Conservation (phyloP, 345 rosid genomes). For the Eucalyptus pauciflora region DNA sequence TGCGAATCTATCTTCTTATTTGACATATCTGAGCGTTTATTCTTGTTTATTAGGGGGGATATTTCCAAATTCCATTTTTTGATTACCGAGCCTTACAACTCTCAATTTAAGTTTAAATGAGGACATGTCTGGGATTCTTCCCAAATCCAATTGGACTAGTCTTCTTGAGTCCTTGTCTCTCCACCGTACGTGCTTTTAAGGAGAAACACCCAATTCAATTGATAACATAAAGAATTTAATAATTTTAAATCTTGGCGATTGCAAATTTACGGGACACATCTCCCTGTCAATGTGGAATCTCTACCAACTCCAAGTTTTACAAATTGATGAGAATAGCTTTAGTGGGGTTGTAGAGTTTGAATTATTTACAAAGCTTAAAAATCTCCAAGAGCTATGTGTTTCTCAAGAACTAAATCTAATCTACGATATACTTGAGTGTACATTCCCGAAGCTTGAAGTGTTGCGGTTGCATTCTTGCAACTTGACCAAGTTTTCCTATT, state of each 20-base stretch:
- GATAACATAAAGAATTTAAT: background rate
- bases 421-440: too few relatives aligned
- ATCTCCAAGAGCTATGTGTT: too few relatives aligned
- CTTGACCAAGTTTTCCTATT: background rate
- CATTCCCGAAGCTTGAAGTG: background rate
- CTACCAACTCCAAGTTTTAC: too few relatives aligned
- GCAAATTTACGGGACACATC: background rate
- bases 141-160: background rate
- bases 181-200: background rate
- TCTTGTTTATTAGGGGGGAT: background rate
- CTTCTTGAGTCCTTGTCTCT: background rate
- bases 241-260: background rate
- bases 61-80: background rate
- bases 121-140: background rate
- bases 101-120: background rate
- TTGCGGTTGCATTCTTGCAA: background rate
- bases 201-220: background rate
- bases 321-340: too few relatives aligned
- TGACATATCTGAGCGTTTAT: background rate
- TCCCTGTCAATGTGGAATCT: too few relatives aligned
- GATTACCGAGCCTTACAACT: background rate
- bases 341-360: too few relatives aligned
- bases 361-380: too few relatives aligned
- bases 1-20: background rate
- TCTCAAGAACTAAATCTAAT: too few relatives aligned